Base-by-base conservation (phyloP, 192 early-diverging fungal genomes). In the Coemansia sp. region DNA sequence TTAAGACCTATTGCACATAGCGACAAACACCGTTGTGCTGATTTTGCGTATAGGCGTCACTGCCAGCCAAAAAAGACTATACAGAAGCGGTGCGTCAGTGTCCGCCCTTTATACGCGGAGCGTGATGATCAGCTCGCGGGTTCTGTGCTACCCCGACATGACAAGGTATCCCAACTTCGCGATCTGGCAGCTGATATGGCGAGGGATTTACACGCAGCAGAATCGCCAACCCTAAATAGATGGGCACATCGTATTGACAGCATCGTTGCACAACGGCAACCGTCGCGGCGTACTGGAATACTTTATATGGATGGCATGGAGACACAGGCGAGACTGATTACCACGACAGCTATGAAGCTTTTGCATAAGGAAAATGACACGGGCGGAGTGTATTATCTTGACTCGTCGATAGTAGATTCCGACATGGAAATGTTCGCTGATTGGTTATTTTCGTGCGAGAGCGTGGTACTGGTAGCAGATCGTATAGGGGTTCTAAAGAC, bases 381-480 rank as follows among this genome's bases (percentile, higher is more conserved):
- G 8, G 30, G 25, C 23, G 33, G 30, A 23, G 8, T 42, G 21
- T 29, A 50, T 54, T 66, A 62, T 54, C 59, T 79, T 5, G 25
- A 63, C 2, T 55, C 54, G 6, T 31, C 71, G 3, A 56, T 23
- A 2, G 67, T 72, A 17, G 31, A 39, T 17, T 11, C 32, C 5
- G 27, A 65, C 36, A 19, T 4, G 23, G 54, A 57, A 21, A n/a
- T 24, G 29, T 70, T 73, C 64, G 64, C 68, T 9, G 71, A 70
- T 57, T 74, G 71, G 76, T 39, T 79, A 21, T 71, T 56, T 25
- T 66, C 59, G 20, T 79, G 72, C 58, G 61, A 60, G 27, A 60
- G 54, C 5, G 10, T 79, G 4, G 64, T 79, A 25, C n/a, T 79
- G 32, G 61, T 74, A 21, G 68, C 68, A n/a, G 25, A 50, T 20